Conservation (phyloP, 345 rosid species). For the Gynandropsis gynandra region DNA sequence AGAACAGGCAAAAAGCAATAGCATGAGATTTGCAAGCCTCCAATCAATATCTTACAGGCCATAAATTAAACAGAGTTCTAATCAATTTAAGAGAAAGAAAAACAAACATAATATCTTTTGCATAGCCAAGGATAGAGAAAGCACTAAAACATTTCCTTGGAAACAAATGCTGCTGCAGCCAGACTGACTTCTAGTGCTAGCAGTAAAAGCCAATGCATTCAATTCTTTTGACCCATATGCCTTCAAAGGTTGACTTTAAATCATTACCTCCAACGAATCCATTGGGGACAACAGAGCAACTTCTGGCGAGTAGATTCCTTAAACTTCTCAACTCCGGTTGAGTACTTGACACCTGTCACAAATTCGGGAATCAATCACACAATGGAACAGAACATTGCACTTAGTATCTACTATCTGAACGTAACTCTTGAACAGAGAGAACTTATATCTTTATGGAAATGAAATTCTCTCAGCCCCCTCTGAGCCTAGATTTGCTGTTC, state of each 20-base stretch:
- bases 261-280: constrained; percentile 40
- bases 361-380: background rate
- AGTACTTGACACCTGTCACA: constrained; percentile 46
- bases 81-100: too few relatives aligned
- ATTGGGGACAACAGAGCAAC: constrained; percentile 33
- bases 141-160: too few relatives aligned
- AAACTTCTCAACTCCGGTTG: constrained; percentile 37
- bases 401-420: background rate
- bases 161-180: background rate
- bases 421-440: background rate
- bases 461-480: too few relatives aligned
- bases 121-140: too few relatives aligned
- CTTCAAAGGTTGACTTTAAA: background rate
- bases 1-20: background rate
- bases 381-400: background rate
- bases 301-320: constrained; percentile 15
- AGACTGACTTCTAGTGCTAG: background rate
- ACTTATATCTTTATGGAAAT: too few relatives aligned
- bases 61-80: too few relatives aligned
- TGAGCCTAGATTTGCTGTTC: too few relatives aligned
- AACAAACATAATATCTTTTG: too few relatives aligned
- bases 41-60: too few relatives aligned
- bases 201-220: too few relatives aligned
- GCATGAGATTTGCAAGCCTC: background rate
- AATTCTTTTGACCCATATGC: background rate